These are phyloP conservation scores for Euphorbia peplus DNA, from an alignment of 345 rosid species.

Conservation along the genomic window DNA sequence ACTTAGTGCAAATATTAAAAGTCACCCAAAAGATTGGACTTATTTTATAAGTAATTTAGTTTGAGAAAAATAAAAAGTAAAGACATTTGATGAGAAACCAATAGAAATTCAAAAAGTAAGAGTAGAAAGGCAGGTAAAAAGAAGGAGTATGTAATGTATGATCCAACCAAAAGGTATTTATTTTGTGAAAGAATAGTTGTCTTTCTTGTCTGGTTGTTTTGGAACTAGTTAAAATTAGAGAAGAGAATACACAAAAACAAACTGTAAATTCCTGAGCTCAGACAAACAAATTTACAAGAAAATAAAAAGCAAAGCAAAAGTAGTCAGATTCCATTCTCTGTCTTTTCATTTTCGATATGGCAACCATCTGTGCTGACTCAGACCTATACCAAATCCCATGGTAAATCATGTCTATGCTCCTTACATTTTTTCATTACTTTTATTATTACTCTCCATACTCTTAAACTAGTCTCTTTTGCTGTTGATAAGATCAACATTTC, in stretches of 20 bases:
- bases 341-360: slow-evolving; percentile 11
- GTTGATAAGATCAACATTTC: too few relatives aligned
- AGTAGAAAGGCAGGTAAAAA: slow-evolving; percentile 17
- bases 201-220: slow-evolving; percentile 10
- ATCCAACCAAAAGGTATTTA: not conserved
- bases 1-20: too few relatives aligned
- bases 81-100: not conserved
- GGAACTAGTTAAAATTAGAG: not conserved
- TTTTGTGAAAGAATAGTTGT: too few relatives aligned
- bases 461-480: too few relatives aligned
- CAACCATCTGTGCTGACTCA: slow-evolving; percentile 25
- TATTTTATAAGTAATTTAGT: too few relatives aligned
- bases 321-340: slow-evolving; percentile 2
- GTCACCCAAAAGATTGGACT: not conserved
- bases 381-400: slow-evolving; percentile 8
- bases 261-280: slow-evolving; percentile 11
- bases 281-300: not conserved
- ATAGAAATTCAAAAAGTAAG: slow-evolving; percentile 6
- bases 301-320: not conserved
- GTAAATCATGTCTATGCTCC: too few relatives aligned
- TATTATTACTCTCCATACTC: too few relatives aligned
- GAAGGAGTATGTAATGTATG: not conserved
- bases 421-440: too few relatives aligned
- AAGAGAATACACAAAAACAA: not conserved
- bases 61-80: not conserved